A percentile compares a stretch with the other conserved stretches of the same genome.
Evolutionary conservation across 129 eudicot species (phyloP).

Genomic region (Heracleum sosnowskyi): DNA sequence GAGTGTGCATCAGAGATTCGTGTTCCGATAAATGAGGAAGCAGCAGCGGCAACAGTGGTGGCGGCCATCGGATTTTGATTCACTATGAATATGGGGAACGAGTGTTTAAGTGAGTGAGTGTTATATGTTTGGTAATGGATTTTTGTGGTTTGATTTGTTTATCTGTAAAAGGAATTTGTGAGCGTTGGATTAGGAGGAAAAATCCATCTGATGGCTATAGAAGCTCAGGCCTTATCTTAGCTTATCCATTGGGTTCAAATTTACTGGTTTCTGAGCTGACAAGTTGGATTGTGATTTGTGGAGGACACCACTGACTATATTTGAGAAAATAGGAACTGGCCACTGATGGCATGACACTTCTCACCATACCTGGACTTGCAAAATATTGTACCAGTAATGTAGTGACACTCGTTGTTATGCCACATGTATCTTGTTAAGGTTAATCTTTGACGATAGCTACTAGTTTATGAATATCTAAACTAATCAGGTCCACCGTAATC

Average conservation of each 20-base stretch:
- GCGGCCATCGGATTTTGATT: slow-evolving; percentile 25
- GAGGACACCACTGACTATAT: background rate
- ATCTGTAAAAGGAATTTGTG: slow-evolving; percentile 22
- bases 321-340: background rate
- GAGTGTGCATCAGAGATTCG: slow-evolving; percentile 53
- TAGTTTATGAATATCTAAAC: too few species aligned
- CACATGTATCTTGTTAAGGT: too few species aligned
- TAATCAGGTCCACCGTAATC: background rate
- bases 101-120: slow-evolving; percentile 22
- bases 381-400: too few species aligned
- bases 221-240: slow-evolving; percentile 51
- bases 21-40: slow-evolving; percentile 78
- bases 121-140: slow-evolving; percentile 9
- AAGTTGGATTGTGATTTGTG: slow-evolving; percentile 1
- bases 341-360: background rate
- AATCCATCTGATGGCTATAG: slow-evolving; percentile 59
- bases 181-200: slow-evolving; percentile 52
- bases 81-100: slow-evolving; percentile 2
- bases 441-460: too few species aligned
- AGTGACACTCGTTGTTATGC: too few species aligned
- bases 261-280: background rate
- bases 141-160: slow-evolving; percentile 22
- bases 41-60: slow-evolving; percentile 49
- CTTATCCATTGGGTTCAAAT: slow-evolving; percentile 45
- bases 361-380: background rate